Evolutionary conservation across 495 filamentous ascomycete species (phyloP), one percentile per base, ranked within the genome.

Genomic region (Podospora appendiculata): DNA sequence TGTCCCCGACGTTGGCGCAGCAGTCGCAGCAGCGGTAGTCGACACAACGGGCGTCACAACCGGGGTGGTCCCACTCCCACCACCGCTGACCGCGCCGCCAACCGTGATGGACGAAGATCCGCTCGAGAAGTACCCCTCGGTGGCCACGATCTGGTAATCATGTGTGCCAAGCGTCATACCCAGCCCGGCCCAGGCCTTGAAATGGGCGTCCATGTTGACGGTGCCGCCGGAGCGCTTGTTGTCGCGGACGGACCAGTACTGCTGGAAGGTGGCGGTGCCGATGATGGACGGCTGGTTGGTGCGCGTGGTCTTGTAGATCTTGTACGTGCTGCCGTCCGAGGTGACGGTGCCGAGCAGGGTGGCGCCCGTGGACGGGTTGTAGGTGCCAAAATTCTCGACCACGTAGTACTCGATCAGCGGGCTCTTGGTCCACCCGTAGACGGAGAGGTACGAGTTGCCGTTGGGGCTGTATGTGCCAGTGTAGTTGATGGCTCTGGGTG

Each of bases 331-430:
- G 48, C 84, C 85, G 66, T 88, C 85, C 41, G 63, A 72, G 41
- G 61, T 64, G 42, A 86, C 67, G 17, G 70, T 77, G 45, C 83
- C 84, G 57, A 75, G 75, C 62, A 73, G 70, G 0, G 60, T 62
- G 17, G 70, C 70, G 12, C 67, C 71, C 39, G 59, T 68, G 40
- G 66, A 72, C 25, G 79, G 79, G 70, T 82, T 76, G 72, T 80
- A 82, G 42, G 64, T 67, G 51, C 78, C 77, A 63, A 67, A 80
- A 32, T 64, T 56, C 62, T 82, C 78, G 34, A 84, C 71, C 39
- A 83, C 67, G 72, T 83, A 82, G 77, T 82, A 82, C 65, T 83
- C 80, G 63, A 79, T 65, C 52, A 79, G 72, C 32, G 79, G 79
- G 65, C 69, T 74, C 8, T 48, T 57, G 33, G 77, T 79, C 80